A percentile compares a stretch with the other conserved stretches of the same genome.
phyloP scores from a whole-genome alignment of 1,139 yeast species.

The Suhomyces terraborum region DNA sequence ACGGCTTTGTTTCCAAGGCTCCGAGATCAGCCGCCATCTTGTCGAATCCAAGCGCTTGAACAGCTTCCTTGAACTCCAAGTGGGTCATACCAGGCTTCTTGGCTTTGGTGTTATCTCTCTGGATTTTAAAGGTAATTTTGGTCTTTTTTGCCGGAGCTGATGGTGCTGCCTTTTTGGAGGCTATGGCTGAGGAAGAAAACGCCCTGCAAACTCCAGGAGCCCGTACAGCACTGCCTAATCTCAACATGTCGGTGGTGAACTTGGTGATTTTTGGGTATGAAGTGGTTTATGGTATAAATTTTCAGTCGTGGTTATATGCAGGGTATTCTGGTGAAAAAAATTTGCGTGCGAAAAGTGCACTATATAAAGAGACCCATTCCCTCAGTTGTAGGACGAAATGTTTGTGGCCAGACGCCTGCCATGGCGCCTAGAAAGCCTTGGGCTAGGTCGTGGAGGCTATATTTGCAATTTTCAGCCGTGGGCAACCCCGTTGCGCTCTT shows the following conservation, averaged over 20 bases:
- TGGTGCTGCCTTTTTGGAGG: constrained; percentile 12
- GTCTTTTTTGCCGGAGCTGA: constrained; percentile 16
- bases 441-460: not conserved
- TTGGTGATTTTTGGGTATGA: too few species aligned
- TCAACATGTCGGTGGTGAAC: constrained; percentile 15
- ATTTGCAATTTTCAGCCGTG: not conserved
- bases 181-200: constrained; percentile 12
- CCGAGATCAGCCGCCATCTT: constrained; percentile 30
- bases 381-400: not conserved
- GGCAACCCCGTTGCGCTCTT: not conserved
- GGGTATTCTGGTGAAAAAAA: constrained; percentile 1
- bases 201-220: constrained; percentile 5
- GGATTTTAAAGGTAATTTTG: constrained; percentile 15
- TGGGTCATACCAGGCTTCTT: constrained; percentile 51
- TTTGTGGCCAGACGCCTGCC: constrained; percentile 2
- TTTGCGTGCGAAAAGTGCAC: constrained; percentile 5
- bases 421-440: not conserved
- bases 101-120: constrained; percentile 23
- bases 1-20: constrained; percentile 21
- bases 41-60: constrained; percentile 38
- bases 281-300: constrained; percentile 6
- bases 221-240: constrained; percentile 12
- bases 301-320: constrained; percentile 7
- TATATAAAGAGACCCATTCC: constrained; percentile 2
- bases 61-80: constrained; percentile 43